Evolutionary conservation across 1,284 basidiomycete species (phyloP).

Genomic region (Sanghuangporus weigelae): DNA sequence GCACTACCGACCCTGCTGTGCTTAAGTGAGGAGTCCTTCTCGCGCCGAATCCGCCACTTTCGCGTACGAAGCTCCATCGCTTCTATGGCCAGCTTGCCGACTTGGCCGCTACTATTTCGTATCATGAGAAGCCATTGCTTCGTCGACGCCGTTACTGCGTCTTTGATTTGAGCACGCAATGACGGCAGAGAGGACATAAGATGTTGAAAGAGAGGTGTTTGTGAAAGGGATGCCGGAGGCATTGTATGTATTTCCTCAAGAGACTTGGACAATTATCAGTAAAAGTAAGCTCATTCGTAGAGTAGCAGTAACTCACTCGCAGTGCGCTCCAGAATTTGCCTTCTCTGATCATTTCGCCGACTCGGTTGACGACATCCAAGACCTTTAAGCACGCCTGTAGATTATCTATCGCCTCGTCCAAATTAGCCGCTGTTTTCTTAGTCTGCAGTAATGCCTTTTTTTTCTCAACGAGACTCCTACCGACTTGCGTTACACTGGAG

Average conservation of each 20-base stretch:
- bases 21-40: slow-evolving; percentile 71
- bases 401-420: slow-evolving; percentile 95
- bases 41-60: slow-evolving; percentile 79
- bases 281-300: not conserved
- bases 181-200: slow-evolving; percentile 90
- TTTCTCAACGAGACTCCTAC: slow-evolving; percentile 83
- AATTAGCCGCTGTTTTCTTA: slow-evolving; percentile 86
- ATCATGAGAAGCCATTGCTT: slow-evolving; percentile 98
- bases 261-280: slow-evolving; percentile 49
- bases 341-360: slow-evolving; percentile 88
- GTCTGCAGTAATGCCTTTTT: slow-evolving; percentile 86
- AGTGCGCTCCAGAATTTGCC: slow-evolving; percentile 96
- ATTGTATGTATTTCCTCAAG: slow-evolving; percentile 91
- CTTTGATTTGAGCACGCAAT: slow-evolving; percentile 83
- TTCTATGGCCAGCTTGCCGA: slow-evolving; percentile 87
- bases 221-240: slow-evolving; percentile 85
- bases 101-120: slow-evolving; percentile 80
- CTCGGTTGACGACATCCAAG: slow-evolving; percentile 91
- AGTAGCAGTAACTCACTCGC: slow-evolving; percentile 59
- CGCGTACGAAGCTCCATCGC: slow-evolving; percentile 83
- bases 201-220: slow-evolving; percentile 92
- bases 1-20: slow-evolving; percentile 89
- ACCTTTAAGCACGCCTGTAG: slow-evolving; percentile 90
- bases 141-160: slow-evolving; percentile 90
- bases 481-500: slow-evolving; percentile 70